phyloP scores from a whole-genome alignment of 2,329 filamentous ascomycete genomes.

The Gaeumannomyces tritici region DNA sequence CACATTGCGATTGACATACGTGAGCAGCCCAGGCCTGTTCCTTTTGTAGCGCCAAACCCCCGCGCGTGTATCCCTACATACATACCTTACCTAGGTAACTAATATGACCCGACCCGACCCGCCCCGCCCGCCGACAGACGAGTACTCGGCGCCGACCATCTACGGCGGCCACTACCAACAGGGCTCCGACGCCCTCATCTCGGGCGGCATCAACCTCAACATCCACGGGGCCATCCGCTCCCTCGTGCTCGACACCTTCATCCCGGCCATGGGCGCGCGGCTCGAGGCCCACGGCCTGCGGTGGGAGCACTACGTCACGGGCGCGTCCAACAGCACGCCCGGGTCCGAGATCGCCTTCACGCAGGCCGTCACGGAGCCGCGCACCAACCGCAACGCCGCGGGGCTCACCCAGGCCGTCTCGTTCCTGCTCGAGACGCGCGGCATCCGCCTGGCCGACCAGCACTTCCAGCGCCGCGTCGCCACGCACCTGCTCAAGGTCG shows the following conservation, averaged over 20 bases:
- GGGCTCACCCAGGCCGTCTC: not conserved
- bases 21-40: not conserved
- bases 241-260: not conserved
- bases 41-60: no score
- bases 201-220: conserved; percentile 1
- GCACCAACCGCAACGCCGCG: not conserved
- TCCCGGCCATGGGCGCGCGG: not conserved
- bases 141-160: not conserved
- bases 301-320: conserved; percentile 3
- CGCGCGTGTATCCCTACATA: no score
- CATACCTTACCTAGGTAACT: no score
- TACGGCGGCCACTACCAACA: conserved; percentile 1
- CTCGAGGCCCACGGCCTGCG: not conserved
- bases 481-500: not conserved
- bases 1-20: conserved; percentile 1
- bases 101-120: no score
- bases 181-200: not conserved
- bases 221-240: not conserved
- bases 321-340: not conserved
- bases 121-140: not conserved
- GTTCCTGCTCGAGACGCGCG: conserved; percentile 3
- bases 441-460: conserved; percentile 2
- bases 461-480: conserved; percentile 1
- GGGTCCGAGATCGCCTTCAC: not conserved
- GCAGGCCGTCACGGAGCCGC: conserved; percentile 1